Conservation (phyloP, 2,329 filamentous ascomycete species). For the Cercospora sp. region DNA sequence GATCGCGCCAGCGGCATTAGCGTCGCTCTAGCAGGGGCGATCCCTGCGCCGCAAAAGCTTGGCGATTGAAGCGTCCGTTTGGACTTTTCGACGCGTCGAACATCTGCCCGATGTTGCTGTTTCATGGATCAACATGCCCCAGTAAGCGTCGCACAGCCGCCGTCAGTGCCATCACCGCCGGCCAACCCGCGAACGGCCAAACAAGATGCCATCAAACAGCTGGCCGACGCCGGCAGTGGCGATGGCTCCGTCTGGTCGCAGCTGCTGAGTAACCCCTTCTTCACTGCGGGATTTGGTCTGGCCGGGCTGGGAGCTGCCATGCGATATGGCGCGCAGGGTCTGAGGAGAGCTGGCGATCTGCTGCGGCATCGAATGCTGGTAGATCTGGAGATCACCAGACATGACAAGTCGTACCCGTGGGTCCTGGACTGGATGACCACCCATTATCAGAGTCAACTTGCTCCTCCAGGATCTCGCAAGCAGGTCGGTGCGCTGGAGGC, state of each 20-base stretch:
- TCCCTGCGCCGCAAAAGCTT: background rate
- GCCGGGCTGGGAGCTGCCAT: conserved; percentile 82
- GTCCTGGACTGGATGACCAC: conserved; percentile 91
- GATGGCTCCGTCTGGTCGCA: conserved; percentile 48
- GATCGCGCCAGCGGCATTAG: conserved; percentile 1
- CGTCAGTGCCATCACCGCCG: conserved; percentile 18
- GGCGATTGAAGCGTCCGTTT: conserved; percentile 1
- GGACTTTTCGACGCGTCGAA: conserved; percentile 3
- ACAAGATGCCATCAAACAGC: conserved; percentile 42
- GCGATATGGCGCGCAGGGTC: conserved; percentile 75
- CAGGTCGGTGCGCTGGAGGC: conserved; percentile 51
- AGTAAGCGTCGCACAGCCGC: background rate
- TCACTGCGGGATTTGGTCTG: conserved; percentile 74
- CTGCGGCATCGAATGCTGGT: conserved; percentile 85
- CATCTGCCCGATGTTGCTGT: background rate
- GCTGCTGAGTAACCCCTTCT: conserved; percentile 54
- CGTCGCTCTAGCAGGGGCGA: background rate
- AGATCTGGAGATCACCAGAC: conserved; percentile 91
- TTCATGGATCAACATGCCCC: conserved; percentile 40
- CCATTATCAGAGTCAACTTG: conserved; percentile 40
- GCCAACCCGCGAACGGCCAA: conserved; percentile 15
- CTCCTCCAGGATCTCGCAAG: conserved; percentile 41
- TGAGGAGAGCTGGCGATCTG: conserved; percentile 70
- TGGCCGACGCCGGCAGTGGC: conserved; percentile 37
- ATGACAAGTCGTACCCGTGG: conserved; percentile 92